These are phyloP conservation scores for Mucor circinelloides DNA, from an alignment of 371 early-diverging fungal species.

Conservation along the genomic window DNA sequence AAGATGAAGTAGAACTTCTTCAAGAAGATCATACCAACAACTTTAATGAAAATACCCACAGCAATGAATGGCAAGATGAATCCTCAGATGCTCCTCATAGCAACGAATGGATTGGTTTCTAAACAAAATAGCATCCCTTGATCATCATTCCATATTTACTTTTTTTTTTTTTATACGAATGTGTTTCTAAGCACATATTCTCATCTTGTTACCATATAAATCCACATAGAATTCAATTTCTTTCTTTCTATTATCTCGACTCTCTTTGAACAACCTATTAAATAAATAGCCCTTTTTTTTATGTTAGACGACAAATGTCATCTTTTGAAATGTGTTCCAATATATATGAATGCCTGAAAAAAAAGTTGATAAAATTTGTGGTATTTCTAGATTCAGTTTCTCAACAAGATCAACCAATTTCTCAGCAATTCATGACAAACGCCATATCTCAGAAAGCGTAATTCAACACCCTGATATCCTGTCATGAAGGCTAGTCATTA, in stretches of 20 bases:
- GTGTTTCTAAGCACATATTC: background rate
- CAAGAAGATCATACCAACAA: conserved; percentile 13
- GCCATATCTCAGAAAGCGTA: no score
- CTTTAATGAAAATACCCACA: conserved; percentile 14
- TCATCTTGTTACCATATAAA: background rate
- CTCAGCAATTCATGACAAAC: no score
- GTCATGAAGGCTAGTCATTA: no score
- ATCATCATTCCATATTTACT: background rate
- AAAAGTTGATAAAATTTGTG: no score
- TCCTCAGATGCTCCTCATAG: conserved; percentile 4
- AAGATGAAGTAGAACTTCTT: conserved; percentile 15
- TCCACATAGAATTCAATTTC: background rate
- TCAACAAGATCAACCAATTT: no score
- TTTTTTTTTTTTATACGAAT: background rate
- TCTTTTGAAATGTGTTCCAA: no score
- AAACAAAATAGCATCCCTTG: background rate
- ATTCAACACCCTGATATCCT: no score
- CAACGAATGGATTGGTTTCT: conserved; percentile 15
- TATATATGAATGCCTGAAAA: no score
- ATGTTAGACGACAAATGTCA: background rate
- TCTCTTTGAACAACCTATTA: background rate
- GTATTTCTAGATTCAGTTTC: no score
- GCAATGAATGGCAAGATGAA: conserved; percentile 11
- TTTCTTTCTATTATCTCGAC: background rate
- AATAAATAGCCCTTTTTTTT: background rate